phyloP scores from a whole-genome alignment of 179 eudicot species.

The Patellifolia procumbens region DNA sequence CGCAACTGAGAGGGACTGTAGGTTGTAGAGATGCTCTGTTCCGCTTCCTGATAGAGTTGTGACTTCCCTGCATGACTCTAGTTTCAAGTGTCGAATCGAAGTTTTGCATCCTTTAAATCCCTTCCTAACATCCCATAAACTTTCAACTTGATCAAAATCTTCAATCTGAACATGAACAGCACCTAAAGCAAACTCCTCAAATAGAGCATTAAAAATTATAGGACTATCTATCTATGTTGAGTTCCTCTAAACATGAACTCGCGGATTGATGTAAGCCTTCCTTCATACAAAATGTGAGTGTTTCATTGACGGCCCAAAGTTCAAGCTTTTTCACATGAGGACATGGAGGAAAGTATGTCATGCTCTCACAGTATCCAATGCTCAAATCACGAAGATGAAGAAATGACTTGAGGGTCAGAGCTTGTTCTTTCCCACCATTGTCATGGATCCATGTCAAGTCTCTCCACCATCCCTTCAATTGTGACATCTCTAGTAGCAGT shows the following conservation, averaged over 20 bases:
- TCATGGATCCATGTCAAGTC: not conserved
- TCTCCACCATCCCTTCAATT: constrained; percentile 23
- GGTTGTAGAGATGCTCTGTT: not conserved
- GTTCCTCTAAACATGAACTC: not conserved
- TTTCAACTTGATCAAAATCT: not conserved
- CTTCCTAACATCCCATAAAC: not conserved
- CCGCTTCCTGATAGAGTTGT: not conserved
- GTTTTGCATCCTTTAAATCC: not conserved
- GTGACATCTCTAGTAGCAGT: not conserved
- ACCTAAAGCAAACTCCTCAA: not conserved
- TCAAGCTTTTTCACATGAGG: not conserved
- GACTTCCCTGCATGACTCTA: not conserved
- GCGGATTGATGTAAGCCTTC: not conserved
- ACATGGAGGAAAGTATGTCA: constrained; percentile 17
- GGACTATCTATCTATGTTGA: not conserved
- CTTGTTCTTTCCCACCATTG: not conserved
- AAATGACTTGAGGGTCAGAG: constrained; percentile 3
- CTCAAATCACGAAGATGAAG: not conserved
- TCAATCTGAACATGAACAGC: not conserved
- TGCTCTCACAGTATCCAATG: not conserved
- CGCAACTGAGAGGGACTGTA: not conserved
- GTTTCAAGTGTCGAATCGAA: not conserved
- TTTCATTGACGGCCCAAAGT: not conserved
- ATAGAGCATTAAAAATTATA: not conserved
- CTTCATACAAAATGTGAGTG: not conserved